Base-by-base conservation (phyloP, 176 grass and related monocot species). In the Thalia dealbata region DNA sequence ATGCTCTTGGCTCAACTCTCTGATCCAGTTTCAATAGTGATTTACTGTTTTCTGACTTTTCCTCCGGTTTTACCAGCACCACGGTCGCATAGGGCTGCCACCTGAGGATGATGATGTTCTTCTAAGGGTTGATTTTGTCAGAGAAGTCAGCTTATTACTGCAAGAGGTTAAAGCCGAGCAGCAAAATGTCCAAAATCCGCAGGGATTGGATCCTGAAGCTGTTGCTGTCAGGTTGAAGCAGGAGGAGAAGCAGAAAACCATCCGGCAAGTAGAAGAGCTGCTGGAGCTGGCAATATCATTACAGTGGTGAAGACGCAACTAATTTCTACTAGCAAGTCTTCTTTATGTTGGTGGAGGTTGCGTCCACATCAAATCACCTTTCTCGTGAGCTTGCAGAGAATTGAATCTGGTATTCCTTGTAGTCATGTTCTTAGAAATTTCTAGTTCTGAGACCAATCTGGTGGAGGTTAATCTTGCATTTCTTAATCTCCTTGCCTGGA, bases 101-200 rank as follows among this genome's bases (percentile, higher is more conserved):
- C 89, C 89, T 63, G 84, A 88, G 78, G 86, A 84, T 0, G 84
- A 87, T 50, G 86, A 96, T 56, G 54, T 83, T 41, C 78, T 96
- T 42, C 82, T 92, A 52, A 96, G 92, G 80, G 83, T 90, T 73
- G 92, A 96, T 64, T 96, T 96, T 81, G 72, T 96, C 21, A 92
- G 84, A 74, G 92, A 90, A 79, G 86, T 96, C 16, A 84, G 90
- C 22, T 78, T 72, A 51, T 61, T 96, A 42, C 80, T 96, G 35
- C 82, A 90, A 76, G 92, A 96, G 70, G 89, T 96, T 52, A 75
- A 80, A 78, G 78, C 78, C 32, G 87, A 86, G 44, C 84, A 92
- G 78, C 69, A 75, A 22, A 78, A 75, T 21, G 58, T 67, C 26
- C 76, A 88, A 72, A 5, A 64, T 52, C 80, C 81, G 69, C 65